Conservation (phyloP, 1,139 yeast genomes). For the Yamadazyma conglobata region DNA sequence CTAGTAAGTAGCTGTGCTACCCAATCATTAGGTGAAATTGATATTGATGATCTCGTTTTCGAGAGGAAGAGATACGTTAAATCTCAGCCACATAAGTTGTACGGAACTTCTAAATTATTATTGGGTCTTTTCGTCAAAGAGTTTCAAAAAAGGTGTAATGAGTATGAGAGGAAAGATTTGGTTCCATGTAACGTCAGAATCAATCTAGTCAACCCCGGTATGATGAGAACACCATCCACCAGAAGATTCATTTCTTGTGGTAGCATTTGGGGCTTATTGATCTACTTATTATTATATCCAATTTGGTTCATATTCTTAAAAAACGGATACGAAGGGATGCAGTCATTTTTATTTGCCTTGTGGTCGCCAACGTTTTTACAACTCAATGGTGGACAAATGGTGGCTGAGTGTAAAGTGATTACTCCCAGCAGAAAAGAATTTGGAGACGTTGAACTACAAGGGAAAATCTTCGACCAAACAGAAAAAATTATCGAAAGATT, state of each 20-base stretch:
- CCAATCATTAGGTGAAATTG: conserved; percentile 68
- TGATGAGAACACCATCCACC: conserved; percentile 84
- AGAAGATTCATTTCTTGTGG: conserved; percentile 80
- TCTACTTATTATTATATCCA: conserved; percentile 74
- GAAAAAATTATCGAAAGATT: conserved; percentile 50
- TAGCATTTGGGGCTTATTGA: conserved; percentile 60
- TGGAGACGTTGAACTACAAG: conserved; percentile 58
- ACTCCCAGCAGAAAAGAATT: conserved; percentile 63
- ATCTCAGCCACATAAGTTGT: conserved; percentile 66
- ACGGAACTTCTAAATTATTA: conserved; percentile 78
- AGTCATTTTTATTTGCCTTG: conserved; percentile 66
- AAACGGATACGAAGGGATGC: conserved; percentile 74
- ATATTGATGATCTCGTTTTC: conserved; percentile 67
- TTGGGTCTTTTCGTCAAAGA: conserved; percentile 72
- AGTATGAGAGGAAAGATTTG: conserved; percentile 59
- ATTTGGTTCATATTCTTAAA: conserved; percentile 78
- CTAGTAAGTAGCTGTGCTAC: conserved; percentile 72
- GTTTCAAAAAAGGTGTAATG: conserved; percentile 60
- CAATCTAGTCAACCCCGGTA: conserved; percentile 85
- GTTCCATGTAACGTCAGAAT: conserved; percentile 68
- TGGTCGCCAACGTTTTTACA: conserved; percentile 66
- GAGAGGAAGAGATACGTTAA: conserved; percentile 56
- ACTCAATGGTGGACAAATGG: conserved; percentile 60
- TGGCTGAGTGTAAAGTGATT: conserved; percentile 68
- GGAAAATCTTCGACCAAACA: conserved; percentile 59